Percentiles rank a stretch among this genome's conserved stretches.
phyloP scores from a whole-genome alignment of 1,139 yeast species.

The Saccharomyces hybrid region DNA sequence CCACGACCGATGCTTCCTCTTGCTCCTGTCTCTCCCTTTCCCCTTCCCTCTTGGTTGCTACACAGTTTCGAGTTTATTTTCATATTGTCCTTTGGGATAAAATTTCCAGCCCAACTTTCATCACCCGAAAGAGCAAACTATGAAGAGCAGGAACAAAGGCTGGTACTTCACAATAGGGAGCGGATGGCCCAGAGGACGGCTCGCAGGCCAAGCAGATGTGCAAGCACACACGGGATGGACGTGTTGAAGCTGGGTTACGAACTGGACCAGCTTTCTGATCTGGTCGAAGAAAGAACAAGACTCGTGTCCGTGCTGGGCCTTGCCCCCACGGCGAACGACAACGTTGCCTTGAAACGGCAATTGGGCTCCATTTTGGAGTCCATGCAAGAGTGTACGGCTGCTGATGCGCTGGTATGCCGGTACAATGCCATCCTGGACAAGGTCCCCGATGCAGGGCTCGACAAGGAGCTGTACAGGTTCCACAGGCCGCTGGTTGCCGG shows the following conservation, averaged over 20 bases:
- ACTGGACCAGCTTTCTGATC: constrained; percentile 20
- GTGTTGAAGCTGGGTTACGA: constrained; percentile 22
- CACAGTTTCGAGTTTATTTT: not conserved
- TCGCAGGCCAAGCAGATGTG: not conserved
- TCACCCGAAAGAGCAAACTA: not conserved
- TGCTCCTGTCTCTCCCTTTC: not conserved
- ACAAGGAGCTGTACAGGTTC: not conserved
- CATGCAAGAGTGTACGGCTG: constrained; percentile 9
- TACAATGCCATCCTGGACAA: constrained; percentile 8
- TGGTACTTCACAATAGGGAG: not conserved
- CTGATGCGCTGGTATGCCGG: not conserved
- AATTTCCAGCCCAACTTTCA: not conserved
- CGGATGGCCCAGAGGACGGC: not conserved
- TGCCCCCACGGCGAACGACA: constrained; percentile 25
- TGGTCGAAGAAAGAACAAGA: constrained; percentile 27
- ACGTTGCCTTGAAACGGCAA: constrained; percentile 18
- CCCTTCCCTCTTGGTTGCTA: not conserved
- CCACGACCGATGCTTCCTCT: not conserved
- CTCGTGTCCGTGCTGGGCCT: constrained; percentile 16
- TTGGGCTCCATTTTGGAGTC: constrained; percentile 15
- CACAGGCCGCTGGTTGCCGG: not conserved
- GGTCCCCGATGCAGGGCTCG: not conserved
- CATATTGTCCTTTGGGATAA: not conserved
- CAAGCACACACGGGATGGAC: constrained; percentile 10
- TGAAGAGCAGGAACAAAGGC: not conserved